phyloP scores from a whole-genome alignment of 129 eudicot species.

The Oenanthe sinensis region DNA sequence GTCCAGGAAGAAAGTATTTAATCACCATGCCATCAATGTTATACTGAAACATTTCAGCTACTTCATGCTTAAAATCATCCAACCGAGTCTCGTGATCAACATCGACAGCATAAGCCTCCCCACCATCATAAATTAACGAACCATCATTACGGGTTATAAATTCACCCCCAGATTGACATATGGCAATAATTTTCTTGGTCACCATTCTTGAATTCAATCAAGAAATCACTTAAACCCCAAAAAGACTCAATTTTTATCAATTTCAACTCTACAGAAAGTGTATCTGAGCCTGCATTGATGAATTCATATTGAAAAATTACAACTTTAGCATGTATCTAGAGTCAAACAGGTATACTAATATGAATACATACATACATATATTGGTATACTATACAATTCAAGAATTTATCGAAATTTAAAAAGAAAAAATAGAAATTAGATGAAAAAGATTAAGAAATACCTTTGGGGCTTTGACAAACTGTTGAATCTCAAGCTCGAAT shows the following conservation, averaged over 20 bases:
- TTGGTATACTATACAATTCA: not conserved
- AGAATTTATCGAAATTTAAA: not conserved
- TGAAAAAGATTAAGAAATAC: not conserved
- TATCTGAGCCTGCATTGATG: not conserved
- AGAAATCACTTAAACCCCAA: not conserved
- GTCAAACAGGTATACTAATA: not conserved
- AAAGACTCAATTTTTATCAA: not conserved
- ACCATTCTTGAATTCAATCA: not conserved
- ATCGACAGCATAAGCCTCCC: constrained; percentile 19
- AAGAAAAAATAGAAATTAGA: too few relatives aligned
- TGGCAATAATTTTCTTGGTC: constrained; percentile 12
- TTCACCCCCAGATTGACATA: constrained; percentile 17
- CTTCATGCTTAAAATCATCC: constrained; percentile 11
- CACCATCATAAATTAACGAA: constrained; percentile 2
- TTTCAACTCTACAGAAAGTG: not conserved
- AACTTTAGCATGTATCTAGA: not conserved
- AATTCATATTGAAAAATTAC: not conserved
- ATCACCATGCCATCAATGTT: constrained; percentile 2
- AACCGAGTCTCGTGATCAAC: not conserved
- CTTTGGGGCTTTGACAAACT: not conserved
- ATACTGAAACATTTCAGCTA: constrained; percentile 6
- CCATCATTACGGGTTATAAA: constrained; percentile 2
- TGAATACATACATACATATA: too few relatives aligned
- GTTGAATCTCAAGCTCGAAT: not conserved
- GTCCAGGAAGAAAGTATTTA: constrained; percentile 14